Conservation (phyloP, 768 basidiomycete genomes). For the Nidularia pulvinata region DNA sequence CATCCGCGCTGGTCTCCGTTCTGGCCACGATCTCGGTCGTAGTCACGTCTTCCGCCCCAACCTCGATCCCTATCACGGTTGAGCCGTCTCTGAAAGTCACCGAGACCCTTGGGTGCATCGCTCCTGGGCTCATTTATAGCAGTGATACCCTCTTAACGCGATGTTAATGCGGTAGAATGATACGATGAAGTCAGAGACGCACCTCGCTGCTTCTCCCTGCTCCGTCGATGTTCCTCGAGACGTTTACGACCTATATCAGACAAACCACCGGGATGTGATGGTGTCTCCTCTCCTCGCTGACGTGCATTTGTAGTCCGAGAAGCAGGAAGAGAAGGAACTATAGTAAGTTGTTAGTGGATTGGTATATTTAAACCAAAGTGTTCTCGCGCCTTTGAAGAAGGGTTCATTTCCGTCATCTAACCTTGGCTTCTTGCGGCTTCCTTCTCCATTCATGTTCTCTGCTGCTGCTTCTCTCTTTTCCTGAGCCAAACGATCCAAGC, state of each 20-base stretch:
- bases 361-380: neutral
- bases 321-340: slow-evolving; percentile 86
- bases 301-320: slow-evolving; percentile 57
- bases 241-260: slow-evolving; percentile 70
- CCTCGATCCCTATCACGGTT: slow-evolving; percentile 70
- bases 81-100: slow-evolving; percentile 91
- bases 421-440: slow-evolving; percentile 67
- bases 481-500: slow-evolving; percentile 84
- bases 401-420: slow-evolving; percentile 65
- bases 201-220: slow-evolving; percentile 73
- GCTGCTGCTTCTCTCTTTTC: slow-evolving; percentile 78
- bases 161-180: neutral
- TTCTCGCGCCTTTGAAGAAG: slow-evolving; percentile 80
- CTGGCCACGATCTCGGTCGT: slow-evolving; percentile 22
- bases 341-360: slow-evolving; percentile 6
- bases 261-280: slow-evolving; percentile 90
- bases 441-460: slow-evolving; percentile 36
- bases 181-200: slow-evolving; percentile 3
- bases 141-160: slow-evolving; percentile 63
- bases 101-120: slow-evolving; percentile 76
- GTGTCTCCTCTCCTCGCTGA: slow-evolving; percentile 86
- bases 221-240: slow-evolving; percentile 77
- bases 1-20: slow-evolving; percentile 28
- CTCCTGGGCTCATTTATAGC: slow-evolving; percentile 53
- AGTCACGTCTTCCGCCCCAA: slow-evolving; percentile 41